These are phyloP conservation scores for Silene conica DNA, from an alignment of 148 eudicot genomes.

Conservation along the genomic window DNA sequence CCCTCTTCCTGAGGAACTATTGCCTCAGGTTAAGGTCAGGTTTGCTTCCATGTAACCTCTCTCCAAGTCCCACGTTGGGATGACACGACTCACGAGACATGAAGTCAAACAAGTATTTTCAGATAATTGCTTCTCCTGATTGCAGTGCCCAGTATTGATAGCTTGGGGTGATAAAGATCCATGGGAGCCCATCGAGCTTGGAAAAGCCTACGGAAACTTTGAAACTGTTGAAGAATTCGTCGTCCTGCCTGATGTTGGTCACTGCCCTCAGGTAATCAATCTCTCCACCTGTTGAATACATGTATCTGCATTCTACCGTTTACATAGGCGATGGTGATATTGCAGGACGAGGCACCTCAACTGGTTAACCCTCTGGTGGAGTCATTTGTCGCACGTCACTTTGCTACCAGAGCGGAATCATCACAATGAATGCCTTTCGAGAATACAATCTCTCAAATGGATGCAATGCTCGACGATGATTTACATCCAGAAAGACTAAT, in stretches of 20 bases:
- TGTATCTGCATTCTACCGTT: not conserved
- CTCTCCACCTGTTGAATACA: conserved; percentile 16
- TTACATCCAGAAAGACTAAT: not conserved
- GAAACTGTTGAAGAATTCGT: conserved; percentile 78
- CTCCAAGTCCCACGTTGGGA: too few relatives aligned
- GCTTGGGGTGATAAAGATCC: conserved; percentile 99
- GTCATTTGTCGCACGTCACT: conserved; percentile 76
- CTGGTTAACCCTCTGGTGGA: conserved; percentile 74
- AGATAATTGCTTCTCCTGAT: conserved; percentile 1
- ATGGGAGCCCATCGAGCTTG: conserved; percentile 94
- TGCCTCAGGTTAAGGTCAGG: conserved; percentile 86
- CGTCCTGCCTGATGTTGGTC: conserved; percentile 85
- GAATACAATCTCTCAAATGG: not conserved
- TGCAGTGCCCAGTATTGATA: conserved; percentile 89
- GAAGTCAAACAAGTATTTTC: not conserved
- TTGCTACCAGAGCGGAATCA: conserved; percentile 14
- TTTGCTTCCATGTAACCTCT: not conserved
- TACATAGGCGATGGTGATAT: conserved; percentile 7
- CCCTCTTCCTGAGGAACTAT: conserved; percentile 91
- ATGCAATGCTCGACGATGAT: not conserved
- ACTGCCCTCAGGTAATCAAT: conserved; percentile 85
- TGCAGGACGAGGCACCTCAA: conserved; percentile 93
- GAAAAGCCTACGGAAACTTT: conserved; percentile 69
- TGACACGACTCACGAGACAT: not conserved
- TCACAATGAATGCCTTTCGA: not conserved